Percentiles rank a stretch among this genome's conserved stretches.
Evolutionary conservation across 331 rosid species (phyloP).

Genomic region (Erythrophleum ivorense): DNA sequence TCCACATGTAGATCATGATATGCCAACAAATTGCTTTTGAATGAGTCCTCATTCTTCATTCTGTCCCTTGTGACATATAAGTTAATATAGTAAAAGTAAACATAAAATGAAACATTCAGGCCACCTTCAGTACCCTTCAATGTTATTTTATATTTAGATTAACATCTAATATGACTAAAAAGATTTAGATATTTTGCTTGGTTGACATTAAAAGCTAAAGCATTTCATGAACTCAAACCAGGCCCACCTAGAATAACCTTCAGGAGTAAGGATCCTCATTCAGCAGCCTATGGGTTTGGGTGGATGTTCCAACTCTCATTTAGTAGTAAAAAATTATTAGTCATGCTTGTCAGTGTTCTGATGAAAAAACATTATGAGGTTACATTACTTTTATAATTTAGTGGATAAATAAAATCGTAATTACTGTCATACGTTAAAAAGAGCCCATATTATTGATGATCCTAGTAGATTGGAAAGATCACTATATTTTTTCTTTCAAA

Average conservation of each 20-base stretch:
- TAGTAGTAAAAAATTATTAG: background rate
- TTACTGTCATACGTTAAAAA: background rate
- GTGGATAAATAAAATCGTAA: no score
- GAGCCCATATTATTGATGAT: background rate
- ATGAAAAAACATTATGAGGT: background rate
- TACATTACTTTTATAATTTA: no score
- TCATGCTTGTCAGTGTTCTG: background rate
- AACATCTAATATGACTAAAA: background rate
- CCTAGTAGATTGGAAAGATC: background rate
- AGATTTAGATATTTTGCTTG: background rate
- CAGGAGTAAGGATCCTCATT: background rate
- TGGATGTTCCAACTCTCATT: background rate
- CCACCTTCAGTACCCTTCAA: background rate
- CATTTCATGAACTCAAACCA: background rate
- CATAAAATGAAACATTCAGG: background rate
- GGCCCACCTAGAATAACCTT: background rate
- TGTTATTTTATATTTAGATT: background rate
- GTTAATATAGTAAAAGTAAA: background rate
- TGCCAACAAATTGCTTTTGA: background rate
- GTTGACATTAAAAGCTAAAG: background rate
- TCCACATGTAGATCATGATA: background rate
- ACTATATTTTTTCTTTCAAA: background rate
- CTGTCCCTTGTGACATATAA: background rate
- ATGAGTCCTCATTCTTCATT: background rate
- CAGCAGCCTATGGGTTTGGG: background rate